These are phyloP conservation scores for Eimeria nieschulzi DNA, from an alignment of 169 alveolate species.

Conservation along the genomic window DNA sequence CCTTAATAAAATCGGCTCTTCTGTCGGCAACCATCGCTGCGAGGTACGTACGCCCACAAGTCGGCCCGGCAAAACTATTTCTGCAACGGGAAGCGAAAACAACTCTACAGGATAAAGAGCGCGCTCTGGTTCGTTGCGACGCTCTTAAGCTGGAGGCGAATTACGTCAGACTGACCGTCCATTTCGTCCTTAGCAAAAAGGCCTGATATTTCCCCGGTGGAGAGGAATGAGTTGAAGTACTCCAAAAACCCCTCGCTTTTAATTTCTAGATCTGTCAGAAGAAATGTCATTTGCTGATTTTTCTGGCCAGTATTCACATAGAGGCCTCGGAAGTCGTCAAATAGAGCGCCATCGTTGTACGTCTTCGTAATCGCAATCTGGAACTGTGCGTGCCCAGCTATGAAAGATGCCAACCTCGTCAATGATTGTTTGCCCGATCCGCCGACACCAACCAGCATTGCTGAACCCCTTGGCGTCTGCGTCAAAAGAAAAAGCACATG, in stretches of 20 bases:
- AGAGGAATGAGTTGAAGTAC: conserved; percentile 91
- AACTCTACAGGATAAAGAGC: background rate
- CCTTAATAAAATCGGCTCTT: conserved; percentile 67
- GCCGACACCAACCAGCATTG: conserved; percentile 97
- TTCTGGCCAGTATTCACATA: conserved; percentile 92
- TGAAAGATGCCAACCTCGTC: conserved; percentile 93
- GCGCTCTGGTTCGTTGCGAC: too few relatives aligned
- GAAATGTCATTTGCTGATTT: conserved; percentile 91
- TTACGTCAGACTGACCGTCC: conserved; percentile 81
- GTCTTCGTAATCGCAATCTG: conserved; percentile 92
- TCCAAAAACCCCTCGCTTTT: conserved; percentile 95
- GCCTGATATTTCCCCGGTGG: conserved; percentile 97
- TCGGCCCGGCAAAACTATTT: conserved; percentile 13
- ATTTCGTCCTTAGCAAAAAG: conserved; percentile 94
- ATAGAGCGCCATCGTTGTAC: conserved; percentile 91
- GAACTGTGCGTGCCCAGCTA: conserved; percentile 86
- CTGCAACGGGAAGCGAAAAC: conserved; percentile 68
- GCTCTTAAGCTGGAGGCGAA: background rate
- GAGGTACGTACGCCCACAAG: background rate
- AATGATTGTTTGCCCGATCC: conserved; percentile 98
- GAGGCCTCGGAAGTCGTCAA: conserved; percentile 91
- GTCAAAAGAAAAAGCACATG: background rate
- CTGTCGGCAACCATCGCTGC: conserved; percentile 63
- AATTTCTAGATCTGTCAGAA: conserved; percentile 97
- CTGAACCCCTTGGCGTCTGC: conserved; percentile 94